Base-by-base conservation (phyloP, 2,329 filamentous ascomycete species). In the Esteya vermicola region DNA sequence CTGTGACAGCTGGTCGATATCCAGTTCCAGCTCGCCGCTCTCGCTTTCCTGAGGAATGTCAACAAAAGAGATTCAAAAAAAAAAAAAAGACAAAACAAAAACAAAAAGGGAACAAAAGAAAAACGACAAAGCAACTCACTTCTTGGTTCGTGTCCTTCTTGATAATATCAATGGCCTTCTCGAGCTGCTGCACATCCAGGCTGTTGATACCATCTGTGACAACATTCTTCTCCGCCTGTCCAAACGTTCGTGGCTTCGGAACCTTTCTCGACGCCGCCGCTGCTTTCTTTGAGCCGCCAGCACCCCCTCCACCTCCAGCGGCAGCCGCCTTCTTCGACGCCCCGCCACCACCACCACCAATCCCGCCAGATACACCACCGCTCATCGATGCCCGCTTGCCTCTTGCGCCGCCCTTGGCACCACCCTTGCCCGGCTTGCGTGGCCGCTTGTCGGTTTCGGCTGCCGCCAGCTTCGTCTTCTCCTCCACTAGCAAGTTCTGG, bases 181-280 rank as follows among this genome's bases (percentile, higher is more conserved):
- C 72, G 53, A 94, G 81, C 48, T 85, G 78, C n/a, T 69, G 67
- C 37, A 81, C 80, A 16, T 86, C 78, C 42, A 96, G 75, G 46
- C 79, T 78, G 51, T 80, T 82, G 47, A 94, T 91, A 13, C 83
- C 82, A 43, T 81, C 79, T 2, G 85, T 89, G 43, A 98, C 93
- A 48, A 88, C 75, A 43, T 91, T 85, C 65, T 96, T 96, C 61
- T 98, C 86, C 4, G 80, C 69, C 43, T 75, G 79, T 33, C 85
- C 75, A 52, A 83, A 73, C 40, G 71, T 70, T n/a, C 69, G 64
- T 51, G 74, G 78, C 45, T 66, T 69, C 0, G 58, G 53, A 4
- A 60, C 52, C 51, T 71, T 70, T 56, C 72, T 74, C 33, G 47
- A 44, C 16, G 55, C 32, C 4, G 30, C 22, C 2, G 36, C 52